Evolutionary conservation across 106 monocot species (phyloP).

Genomic region (Platanthera zijinensis): DNA sequence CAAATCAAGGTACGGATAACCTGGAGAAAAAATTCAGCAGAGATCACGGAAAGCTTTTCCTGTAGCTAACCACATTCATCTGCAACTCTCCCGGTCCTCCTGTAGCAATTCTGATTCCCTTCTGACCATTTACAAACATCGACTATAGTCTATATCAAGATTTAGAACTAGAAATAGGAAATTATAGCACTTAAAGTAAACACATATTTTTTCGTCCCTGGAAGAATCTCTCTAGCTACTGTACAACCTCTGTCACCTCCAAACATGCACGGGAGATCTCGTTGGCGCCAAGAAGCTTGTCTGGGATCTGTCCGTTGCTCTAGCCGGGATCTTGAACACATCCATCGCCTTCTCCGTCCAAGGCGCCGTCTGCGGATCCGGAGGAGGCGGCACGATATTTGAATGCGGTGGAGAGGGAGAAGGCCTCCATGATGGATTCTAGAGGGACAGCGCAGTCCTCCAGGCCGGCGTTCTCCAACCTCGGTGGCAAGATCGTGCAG

Average conservation of each 20-base stretch:
- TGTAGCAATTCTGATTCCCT: too few relatives aligned
- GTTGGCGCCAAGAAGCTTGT: slow-evolving; percentile 12
- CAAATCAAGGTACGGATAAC: too few relatives aligned
- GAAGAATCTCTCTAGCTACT: neutral
- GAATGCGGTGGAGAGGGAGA: slow-evolving; percentile 57
- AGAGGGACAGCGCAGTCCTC: slow-evolving; percentile 84
- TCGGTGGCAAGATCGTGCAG: slow-evolving; percentile 39
- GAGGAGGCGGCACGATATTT: slow-evolving; percentile 15
- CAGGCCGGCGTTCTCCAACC: slow-evolving; percentile 81
- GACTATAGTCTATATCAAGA: too few relatives aligned
- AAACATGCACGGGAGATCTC: neutral
- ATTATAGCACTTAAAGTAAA: too few relatives aligned
- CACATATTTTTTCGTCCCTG: slow-evolving; percentile 2
- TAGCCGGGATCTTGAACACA: slow-evolving; percentile 31
- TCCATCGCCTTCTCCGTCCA: slow-evolving; percentile 8
- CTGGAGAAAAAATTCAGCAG: too few relatives aligned
- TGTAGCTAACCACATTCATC: too few relatives aligned
- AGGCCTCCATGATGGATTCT: slow-evolving; percentile 77
- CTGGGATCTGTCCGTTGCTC: slow-evolving; percentile 23
- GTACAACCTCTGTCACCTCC: slow-evolving; percentile 2
- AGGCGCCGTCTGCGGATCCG: slow-evolving; percentile 7
- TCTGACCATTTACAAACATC: too few relatives aligned
- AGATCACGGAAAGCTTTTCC: too few relatives aligned
- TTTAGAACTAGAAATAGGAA: too few relatives aligned
- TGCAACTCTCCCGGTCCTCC: too few relatives aligned